Base-by-base conservation (phyloP, 768 basidiomycete genomes). In the Termitomyces sp. region DNA sequence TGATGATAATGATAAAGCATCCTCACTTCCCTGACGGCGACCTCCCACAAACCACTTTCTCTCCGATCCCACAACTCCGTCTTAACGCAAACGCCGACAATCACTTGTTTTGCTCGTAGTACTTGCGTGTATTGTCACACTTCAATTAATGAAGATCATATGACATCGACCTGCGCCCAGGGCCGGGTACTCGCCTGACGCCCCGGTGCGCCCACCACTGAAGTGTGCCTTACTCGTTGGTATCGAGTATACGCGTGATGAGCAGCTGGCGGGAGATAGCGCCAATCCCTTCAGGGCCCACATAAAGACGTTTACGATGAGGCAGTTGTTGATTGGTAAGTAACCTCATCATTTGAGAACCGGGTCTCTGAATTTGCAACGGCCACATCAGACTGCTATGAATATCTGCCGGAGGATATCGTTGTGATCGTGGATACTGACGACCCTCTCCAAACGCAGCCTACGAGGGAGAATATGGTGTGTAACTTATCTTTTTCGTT, bases 401-500 rank as follows among this genome's bases (percentile, higher is more conserved):
- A 64, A 0, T 83, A 83, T 59, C 24, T 66, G 13, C 59, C 66
- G 0, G 67, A 71, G 4, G 65, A 82, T 48, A 77, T 84, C 24
- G 72, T 70, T 0, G 65, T 79, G 0, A 75, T 86, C 54, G 70
- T 80, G 40, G 79, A 84, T 58, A 65, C 72, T n/a, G 62, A 72
- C 13, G 60, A 69, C 2, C 53, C 55, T 4, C 59, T 49, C 7
- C 69, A 72, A 34, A 52, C 67, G 1, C 70, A n/a, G n/a, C n/a
- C n/a, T n/a, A n/a, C n/a, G n/a, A n/a, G n/a, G n/a, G n/a, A n/a
- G n/a, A n/a, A n/a, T 48, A 79, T 84, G 53, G 82, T 82, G 55
- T 58, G 78, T 59, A 10, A 8, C 22, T n/a, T 37, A 30, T 7
- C 30, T 4, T 33, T 7, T 16, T 40, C 43, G 37, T 20, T 42